Evolutionary conservation across 1,284 basidiomycete species (phyloP).

Genomic region (Moesziomyces antarcticus): DNA sequence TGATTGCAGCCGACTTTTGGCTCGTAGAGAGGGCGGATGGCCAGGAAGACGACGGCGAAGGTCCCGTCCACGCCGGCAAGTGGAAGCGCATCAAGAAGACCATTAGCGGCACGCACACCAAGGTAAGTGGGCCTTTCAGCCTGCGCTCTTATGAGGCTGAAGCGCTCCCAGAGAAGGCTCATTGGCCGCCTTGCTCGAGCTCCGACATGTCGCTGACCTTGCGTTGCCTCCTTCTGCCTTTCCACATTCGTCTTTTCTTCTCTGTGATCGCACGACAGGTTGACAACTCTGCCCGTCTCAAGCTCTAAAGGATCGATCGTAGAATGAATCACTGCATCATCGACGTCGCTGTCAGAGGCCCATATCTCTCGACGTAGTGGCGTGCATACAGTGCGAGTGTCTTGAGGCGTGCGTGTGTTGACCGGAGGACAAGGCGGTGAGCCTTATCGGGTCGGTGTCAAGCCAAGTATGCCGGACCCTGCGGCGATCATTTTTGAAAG

Average conservation of each 20-base stretch:
- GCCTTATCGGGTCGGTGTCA: too few relatives aligned
- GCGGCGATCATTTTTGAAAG: neutral
- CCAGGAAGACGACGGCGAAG: slow-evolving; percentile 21
- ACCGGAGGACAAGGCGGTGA: too few relatives aligned
- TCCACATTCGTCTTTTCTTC: neutral
- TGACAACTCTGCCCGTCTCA: slow-evolving; percentile 49
- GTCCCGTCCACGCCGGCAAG: slow-evolving; percentile 30
- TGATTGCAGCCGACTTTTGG: slow-evolving; percentile 56
- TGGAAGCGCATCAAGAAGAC: slow-evolving; percentile 46
- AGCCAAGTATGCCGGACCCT: neutral
- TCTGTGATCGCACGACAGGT: slow-evolving; percentile 8
- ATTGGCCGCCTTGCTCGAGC: too few relatives aligned
- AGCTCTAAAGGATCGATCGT: slow-evolving; percentile 18
- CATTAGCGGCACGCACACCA: slow-evolving; percentile 52
- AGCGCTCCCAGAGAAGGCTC: too few relatives aligned
- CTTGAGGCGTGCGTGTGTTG: too few relatives aligned
- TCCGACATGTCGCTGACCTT: neutral
- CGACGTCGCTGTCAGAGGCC: too few relatives aligned
- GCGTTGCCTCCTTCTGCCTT: neutral
- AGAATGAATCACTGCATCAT: neutral
- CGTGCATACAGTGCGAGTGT: too few relatives aligned
- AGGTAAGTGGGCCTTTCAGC: slow-evolving; percentile 18
- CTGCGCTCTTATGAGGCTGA: too few relatives aligned
- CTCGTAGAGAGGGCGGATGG: slow-evolving; percentile 42
- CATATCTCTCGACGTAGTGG: too few relatives aligned